These are phyloP conservation scores for Fonsecaea nubica DNA, from an alignment of 2,329 filamentous ascomycete genomes.

Conservation along the genomic window DNA sequence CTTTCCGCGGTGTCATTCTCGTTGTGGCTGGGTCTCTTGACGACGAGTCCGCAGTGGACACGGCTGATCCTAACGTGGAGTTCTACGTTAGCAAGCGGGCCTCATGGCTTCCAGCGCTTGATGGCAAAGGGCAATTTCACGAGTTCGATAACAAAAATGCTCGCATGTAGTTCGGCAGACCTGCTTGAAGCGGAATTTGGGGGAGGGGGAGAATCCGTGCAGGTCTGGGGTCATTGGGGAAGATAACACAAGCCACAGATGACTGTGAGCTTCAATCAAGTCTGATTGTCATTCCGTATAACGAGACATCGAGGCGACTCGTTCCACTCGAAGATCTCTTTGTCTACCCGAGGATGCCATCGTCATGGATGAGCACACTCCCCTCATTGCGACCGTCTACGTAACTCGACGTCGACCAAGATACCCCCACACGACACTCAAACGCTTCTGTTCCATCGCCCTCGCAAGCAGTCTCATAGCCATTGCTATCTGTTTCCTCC, in stretches of 20 bases:
- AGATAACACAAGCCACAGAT: too few species aligned
- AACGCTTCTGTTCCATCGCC: constrained; percentile 51
- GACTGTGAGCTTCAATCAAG: not conserved
- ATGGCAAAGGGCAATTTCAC: constrained; percentile 24
- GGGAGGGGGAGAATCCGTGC: too few species aligned
- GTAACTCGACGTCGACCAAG: constrained; percentile 49
- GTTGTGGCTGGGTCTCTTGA: constrained; percentile 47
- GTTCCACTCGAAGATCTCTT: not conserved
- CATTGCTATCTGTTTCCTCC: constrained; percentile 50
- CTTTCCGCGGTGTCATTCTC: constrained; percentile 57
- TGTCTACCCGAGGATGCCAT: constrained; percentile 9
- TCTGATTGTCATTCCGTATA: not conserved
- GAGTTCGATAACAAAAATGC: constrained; percentile 9
- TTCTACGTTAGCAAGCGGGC: constrained; percentile 27
- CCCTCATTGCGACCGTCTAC: constrained; percentile 49
- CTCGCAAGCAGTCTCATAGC: constrained; percentile 49
- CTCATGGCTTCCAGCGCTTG: constrained; percentile 22
- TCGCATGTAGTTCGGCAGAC: too few species aligned
- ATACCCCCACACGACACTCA: constrained; percentile 49
- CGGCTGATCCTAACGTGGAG: constrained; percentile 19
- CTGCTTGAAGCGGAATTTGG: too few species aligned
- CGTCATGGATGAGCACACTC: constrained; percentile 44
- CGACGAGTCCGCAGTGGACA: constrained; percentile 12
- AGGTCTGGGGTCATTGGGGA: too few species aligned
- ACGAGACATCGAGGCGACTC: not conserved